A percentile compares a stretch with the other conserved stretches of the same genome.
Evolutionary conservation across 2,329 filamentous ascomycete species (phyloP).

Genomic region (Teratosphaeria viscida): DNA sequence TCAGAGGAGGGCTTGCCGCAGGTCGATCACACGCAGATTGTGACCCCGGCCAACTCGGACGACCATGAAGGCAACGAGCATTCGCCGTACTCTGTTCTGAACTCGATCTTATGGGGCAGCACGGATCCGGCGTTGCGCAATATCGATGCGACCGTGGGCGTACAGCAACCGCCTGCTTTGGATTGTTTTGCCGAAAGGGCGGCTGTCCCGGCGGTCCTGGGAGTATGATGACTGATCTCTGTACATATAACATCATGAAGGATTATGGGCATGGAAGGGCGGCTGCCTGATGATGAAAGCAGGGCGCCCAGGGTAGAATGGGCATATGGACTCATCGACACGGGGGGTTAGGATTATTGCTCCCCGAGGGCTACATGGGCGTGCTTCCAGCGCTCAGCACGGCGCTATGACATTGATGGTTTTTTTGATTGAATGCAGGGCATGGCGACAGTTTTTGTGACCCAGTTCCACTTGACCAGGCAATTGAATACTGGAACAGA

Average conservation of each 20-base stretch:
- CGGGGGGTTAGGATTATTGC: neutral
- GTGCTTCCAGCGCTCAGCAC: neutral
- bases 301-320: neutral
- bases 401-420: neutral
- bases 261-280: neutral
- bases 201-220: neutral
- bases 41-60: constrained; percentile 20
- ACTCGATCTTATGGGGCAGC: constrained; percentile 33
- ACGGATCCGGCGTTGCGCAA: neutral
- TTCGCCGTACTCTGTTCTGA: constrained; percentile 39
- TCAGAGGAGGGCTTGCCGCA: constrained; percentile 8
- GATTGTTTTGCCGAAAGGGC: neutral
- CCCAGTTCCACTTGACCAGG: too few species aligned
- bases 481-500: too few species aligned
- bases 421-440: neutral
- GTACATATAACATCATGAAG: neutral
- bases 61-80: constrained; percentile 27
- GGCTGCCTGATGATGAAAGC: neutral
- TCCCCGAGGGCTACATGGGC: neutral
- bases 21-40: constrained; percentile 14
- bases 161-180: neutral
- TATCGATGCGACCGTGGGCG: neutral
- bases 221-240: neutral
- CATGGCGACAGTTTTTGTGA: neutral
- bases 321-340: neutral